Evolutionary conservation across 768 basidiomycete species (phyloP).

Genomic region (Pholiota microspora): DNA sequence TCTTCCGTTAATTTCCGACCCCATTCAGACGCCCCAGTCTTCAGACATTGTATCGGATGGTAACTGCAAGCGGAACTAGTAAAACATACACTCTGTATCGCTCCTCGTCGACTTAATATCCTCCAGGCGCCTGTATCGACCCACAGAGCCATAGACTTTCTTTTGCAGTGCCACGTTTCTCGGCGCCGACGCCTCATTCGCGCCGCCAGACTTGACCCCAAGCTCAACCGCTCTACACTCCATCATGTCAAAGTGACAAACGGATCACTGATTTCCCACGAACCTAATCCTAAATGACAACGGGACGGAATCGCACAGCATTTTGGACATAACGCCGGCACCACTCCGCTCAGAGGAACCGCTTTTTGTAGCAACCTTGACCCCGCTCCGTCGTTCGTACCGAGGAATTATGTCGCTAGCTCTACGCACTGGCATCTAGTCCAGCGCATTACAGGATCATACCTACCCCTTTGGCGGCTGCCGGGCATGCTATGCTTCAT

Average conservation of each 20-base stretch:
- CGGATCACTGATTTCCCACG: neutral
- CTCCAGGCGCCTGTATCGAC: too few relatives aligned
- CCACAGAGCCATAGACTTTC: neutral
- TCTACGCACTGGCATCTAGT: too few relatives aligned
- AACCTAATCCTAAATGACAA: neutral
- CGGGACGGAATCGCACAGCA: neutral
- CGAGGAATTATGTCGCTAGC: too few relatives aligned
- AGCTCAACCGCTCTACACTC: neutral
- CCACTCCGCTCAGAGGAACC: too few relatives aligned
- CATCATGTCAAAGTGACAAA: neutral
- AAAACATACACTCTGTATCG: too few relatives aligned
- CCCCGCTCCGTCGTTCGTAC: too few relatives aligned
- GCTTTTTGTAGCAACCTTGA: slow-evolving; percentile 2
- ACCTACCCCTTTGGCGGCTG: neutral
- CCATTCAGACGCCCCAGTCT: too few relatives aligned
- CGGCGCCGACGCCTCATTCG: neutral
- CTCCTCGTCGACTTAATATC: too few relatives aligned
- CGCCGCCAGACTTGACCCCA: neutral
- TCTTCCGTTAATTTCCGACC: neutral
- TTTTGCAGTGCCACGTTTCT: neutral
- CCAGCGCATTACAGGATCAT: neutral
- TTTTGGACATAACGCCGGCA: too few relatives aligned
- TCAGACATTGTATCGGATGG: too few relatives aligned
- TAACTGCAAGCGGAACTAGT: too few relatives aligned
- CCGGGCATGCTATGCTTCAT: neutral